Conservation (phyloP, 2,329 filamentous ascomycete species). For the Esteya vermicola region DNA sequence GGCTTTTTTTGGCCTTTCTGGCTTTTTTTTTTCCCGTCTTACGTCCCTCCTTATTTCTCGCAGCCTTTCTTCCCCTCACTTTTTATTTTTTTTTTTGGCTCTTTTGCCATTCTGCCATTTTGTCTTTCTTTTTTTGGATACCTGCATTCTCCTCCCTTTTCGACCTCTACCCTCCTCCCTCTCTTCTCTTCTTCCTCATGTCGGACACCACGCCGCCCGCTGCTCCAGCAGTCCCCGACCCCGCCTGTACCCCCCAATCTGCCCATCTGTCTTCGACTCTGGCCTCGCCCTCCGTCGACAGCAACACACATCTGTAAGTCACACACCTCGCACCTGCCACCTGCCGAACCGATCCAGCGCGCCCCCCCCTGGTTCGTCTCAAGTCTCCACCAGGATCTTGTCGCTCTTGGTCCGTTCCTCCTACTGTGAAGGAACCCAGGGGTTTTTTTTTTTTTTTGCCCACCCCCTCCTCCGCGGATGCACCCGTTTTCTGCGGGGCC, state of each 20-base stretch:
- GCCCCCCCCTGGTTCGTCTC: too few species aligned
- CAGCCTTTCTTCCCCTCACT: background rate
- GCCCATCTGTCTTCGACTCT: background rate
- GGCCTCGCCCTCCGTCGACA: background rate
- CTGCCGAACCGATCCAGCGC: too few species aligned
- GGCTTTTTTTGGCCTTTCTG: background rate
- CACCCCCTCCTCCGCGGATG: too few species aligned
- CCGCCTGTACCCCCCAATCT: constrained; percentile 8
- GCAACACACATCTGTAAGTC: background rate
- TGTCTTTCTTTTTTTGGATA: background rate
- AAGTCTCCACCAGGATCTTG: too few species aligned
- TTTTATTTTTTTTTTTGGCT: background rate
- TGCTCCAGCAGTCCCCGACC: constrained; percentile 8
- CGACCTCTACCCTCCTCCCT: background rate
- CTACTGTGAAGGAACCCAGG: too few species aligned
- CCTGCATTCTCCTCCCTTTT: background rate
- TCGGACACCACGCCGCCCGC: background rate
- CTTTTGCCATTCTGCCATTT: background rate
- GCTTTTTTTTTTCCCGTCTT: background rate
- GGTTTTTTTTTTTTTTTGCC: too few species aligned
- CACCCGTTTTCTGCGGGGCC: constrained; percentile 9
- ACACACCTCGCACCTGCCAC: too few species aligned
- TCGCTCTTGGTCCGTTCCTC: too few species aligned
- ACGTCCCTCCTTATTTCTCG: background rate
- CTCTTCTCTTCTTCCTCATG: background rate